Conservation (phyloP, 164 flowering plant species). For the Tetrastigma voinierianum region DNA sequence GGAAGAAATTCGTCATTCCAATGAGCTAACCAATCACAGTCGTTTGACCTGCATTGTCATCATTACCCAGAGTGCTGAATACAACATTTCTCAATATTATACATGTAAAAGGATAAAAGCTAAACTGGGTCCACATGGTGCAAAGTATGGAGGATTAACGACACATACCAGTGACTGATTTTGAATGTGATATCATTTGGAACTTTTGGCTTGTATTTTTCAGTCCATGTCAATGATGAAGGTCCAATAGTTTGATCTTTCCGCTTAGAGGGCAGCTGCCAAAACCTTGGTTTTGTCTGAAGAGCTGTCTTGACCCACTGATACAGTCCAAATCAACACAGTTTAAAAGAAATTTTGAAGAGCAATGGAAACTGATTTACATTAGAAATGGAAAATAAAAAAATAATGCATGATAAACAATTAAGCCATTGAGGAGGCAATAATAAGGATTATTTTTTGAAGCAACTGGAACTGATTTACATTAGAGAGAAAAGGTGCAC, state of each 20-base stretch:
- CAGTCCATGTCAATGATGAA: constrained; percentile 72
- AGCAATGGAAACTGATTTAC: background rate
- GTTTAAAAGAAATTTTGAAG: background rate
- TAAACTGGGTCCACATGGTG: background rate
- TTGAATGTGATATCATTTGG: constrained; percentile 84
- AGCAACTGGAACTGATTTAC: background rate
- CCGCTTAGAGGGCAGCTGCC: constrained; percentile 34
- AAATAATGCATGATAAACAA: background rate
- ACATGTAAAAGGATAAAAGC: background rate
- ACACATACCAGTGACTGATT: constrained; percentile 79
- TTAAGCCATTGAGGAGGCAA: background rate
- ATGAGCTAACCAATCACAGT: constrained; percentile 77
- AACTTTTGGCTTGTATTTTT: constrained; percentile 81
- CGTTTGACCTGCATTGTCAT: constrained; percentile 81
- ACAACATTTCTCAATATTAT: background rate
- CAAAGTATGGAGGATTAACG: background rate
- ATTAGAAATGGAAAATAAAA: background rate
- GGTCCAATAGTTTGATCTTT: constrained; percentile 26
- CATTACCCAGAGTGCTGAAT: background rate
- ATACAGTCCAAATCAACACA: constrained; percentile 10
- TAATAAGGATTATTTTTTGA: too few relatives aligned
- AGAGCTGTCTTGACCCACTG: constrained; percentile 28
- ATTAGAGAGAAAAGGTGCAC: background rate
- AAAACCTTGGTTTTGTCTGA: constrained; percentile 23
- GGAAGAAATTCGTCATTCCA: constrained; percentile 78